A percentile compares a stretch with the other conserved stretches of the same genome.
These are phyloP conservation scores for Peronospora destructor DNA, from an alignment of 352 stramenopile species.

Conservation along the genomic window DNA sequence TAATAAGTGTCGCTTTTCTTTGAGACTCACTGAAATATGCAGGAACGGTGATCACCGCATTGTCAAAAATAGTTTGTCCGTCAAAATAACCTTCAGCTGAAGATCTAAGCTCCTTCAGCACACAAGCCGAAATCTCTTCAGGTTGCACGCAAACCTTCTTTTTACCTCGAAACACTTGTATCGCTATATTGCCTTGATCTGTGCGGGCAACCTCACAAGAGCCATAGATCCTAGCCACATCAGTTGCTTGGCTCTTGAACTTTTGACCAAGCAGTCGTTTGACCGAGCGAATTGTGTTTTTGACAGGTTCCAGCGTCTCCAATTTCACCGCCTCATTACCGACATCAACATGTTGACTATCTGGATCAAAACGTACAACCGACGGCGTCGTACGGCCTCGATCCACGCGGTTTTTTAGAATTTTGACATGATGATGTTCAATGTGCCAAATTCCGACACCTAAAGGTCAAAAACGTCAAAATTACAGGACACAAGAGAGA, in stretches of 20 bases:
- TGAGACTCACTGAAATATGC: too few species aligned
- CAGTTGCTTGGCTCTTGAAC: constrained; percentile 49
- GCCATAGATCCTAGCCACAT: too few species aligned
- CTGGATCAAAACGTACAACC: constrained; percentile 60
- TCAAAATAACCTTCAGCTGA: constrained; percentile 68
- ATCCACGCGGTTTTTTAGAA: constrained; percentile 64
- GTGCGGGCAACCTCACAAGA: too few species aligned
- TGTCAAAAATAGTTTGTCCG: constrained; percentile 38
- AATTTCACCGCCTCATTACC: constrained; percentile 43
- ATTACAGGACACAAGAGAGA: not conserved
- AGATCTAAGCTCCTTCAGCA: constrained; percentile 63
- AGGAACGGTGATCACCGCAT: constrained; percentile 89
- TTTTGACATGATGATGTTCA: constrained; percentile 78
- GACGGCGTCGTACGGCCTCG: constrained; percentile 72
- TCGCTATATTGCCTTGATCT: too few species aligned
- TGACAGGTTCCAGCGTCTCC: constrained; percentile 44
- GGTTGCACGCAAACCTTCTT: too few species aligned
- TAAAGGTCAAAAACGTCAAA: constrained; percentile 9
- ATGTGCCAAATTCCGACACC: constrained; percentile 76
- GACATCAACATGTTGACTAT: constrained; percentile 42
- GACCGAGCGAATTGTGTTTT: constrained; percentile 69
- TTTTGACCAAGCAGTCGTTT: constrained; percentile 82
- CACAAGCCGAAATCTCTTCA: too few species aligned
- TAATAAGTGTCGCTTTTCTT: too few species aligned
- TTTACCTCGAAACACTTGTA: too few species aligned